Base-by-base conservation (phyloP, 768 basidiomycete genomes). In the Leucocoprinus birnbaumii region DNA sequence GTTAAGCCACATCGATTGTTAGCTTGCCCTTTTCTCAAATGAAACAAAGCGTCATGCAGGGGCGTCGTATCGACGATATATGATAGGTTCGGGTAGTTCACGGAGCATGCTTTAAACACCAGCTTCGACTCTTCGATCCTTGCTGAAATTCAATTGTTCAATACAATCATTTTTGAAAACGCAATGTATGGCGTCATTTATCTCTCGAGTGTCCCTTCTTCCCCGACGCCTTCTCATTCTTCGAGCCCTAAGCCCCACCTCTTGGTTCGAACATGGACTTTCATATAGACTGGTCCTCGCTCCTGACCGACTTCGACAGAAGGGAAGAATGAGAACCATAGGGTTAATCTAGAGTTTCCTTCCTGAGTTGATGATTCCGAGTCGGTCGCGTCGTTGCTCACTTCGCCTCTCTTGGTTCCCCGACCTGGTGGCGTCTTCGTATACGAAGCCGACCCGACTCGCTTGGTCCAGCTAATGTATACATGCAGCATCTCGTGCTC, bases 341-440 rank as follows among this genome's bases (percentile, higher is more conserved):
- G 31, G 43, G 21, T 11, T 31, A 11, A 11, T 11, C 31, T n/a
- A n/a, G n/a, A n/a, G n/a, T n/a, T n/a, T n/a, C n/a, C n/a, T n/a
- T n/a, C n/a, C n/a, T n/a, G n/a, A n/a, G n/a, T n/a, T n/a, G n/a
- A n/a, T n/a, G n/a, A n/a, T n/a, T n/a, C n/a, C n/a, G n/a, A n/a
- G n/a, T n/a, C 31, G 31, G 11, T 31, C 31, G 11, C n/a, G 31
- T 31, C 31, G 31, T 40, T 42, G 43, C 44, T 42, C 25, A 44
- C 44, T 27, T 53, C 51, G 51, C 51, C 41, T 35, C 11, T 53
- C 27, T 8, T 44, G 43, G 21, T 34, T 22, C 42, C 25, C 51
- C 51, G 51, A 44, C 41, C 16, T 34, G 1, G 16, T 31, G 10
- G 6, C 43, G 26, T 34, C n/a, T n/a, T n/a, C n/a, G 27, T 8